Conservation (phyloP, 2,329 filamentous ascomycete species). For the Raffaelea ambrosiae region DNA sequence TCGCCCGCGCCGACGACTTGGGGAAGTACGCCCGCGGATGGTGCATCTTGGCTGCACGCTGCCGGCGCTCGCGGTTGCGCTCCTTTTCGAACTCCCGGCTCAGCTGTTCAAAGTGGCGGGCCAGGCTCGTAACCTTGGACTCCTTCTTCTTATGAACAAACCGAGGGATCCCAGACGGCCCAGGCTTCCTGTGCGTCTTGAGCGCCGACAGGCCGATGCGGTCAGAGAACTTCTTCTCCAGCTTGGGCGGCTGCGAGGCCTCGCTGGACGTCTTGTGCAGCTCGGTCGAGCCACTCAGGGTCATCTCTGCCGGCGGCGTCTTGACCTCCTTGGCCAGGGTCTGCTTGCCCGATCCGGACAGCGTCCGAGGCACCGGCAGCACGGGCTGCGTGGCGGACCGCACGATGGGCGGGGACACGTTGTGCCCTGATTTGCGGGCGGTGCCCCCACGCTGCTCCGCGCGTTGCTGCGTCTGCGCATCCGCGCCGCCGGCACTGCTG, state of each 20-base stretch:
- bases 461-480: slow-evolving; percentile 1
- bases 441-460: slow-evolving; percentile 18
- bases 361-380: slow-evolving; percentile 35
- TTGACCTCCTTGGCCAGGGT: slow-evolving; percentile 25
- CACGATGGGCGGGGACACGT: slow-evolving; percentile 42
- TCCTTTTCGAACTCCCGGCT: slow-evolving; percentile 96
- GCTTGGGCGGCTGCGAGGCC: slow-evolving; percentile 4
- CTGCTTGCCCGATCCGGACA: slow-evolving; percentile 35
- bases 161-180: slow-evolving; percentile 76
- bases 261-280: slow-evolving; percentile 15
- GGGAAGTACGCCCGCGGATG: slow-evolving; percentile 73
- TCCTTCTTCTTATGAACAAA: slow-evolving; percentile 69
- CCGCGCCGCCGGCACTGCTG: too few species aligned
- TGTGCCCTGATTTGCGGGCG: slow-evolving; percentile 35
- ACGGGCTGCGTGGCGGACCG: slow-evolving; percentile 45
- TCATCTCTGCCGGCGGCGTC: slow-evolving; percentile 19
- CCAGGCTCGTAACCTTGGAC: slow-evolving; percentile 80
- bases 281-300: slow-evolving; percentile 9
- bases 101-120: slow-evolving; percentile 92
- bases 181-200: slow-evolving; percentile 48
- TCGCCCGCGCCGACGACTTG: slow-evolving; percentile 85
- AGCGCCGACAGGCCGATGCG: slow-evolving; percentile 57
- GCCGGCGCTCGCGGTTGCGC: slow-evolving; percentile 73
- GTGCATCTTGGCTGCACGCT: slow-evolving; percentile 66
- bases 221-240: slow-evolving; percentile 70